These are phyloP conservation scores for Petunia secreta DNA, from an alignment of 257 asterid species.

Conservation along the genomic window DNA sequence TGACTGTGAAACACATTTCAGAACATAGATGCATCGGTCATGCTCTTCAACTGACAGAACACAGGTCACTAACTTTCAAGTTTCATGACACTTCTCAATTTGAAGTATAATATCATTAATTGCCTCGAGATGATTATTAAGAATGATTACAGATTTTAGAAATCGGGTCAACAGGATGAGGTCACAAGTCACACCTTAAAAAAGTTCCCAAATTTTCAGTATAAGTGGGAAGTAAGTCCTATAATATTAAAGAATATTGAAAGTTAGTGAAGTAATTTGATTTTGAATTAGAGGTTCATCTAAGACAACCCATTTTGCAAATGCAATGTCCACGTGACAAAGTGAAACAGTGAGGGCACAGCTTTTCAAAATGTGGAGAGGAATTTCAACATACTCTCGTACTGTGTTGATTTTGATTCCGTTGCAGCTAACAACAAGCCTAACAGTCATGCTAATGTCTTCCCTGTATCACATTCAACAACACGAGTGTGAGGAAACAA, in stretches of 20 bases:
- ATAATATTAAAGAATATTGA: conserved; percentile 6
- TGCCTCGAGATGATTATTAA: background rate
- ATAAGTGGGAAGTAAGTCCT: conserved; percentile 9
- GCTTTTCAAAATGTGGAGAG: conserved; percentile 22
- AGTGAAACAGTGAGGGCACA: background rate
- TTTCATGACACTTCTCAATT: background rate
- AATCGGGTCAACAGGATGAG: background rate
- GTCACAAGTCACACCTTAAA: background rate
- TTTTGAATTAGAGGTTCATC: background rate
- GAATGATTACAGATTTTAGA: background rate
- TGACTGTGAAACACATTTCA: background rate
- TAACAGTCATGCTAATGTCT: conserved; percentile 91
- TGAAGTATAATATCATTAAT: background rate
- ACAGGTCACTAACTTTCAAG: background rate
- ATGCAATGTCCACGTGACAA: background rate
- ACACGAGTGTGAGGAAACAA: conserved; percentile 24
- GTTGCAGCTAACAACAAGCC: conserved; percentile 95
- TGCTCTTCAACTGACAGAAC: background rate
- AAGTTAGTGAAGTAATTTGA: background rate
- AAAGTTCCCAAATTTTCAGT: background rate
- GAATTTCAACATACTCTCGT: conserved; percentile 69
- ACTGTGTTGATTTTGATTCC: conserved; percentile 86
- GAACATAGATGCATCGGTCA: background rate
- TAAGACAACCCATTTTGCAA: background rate
- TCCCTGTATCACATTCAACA: conserved; percentile 65